Evolutionary conservation across 495 filamentous ascomycete species (phyloP).

Genomic region (Lindgomyces ingoldianus): DNA sequence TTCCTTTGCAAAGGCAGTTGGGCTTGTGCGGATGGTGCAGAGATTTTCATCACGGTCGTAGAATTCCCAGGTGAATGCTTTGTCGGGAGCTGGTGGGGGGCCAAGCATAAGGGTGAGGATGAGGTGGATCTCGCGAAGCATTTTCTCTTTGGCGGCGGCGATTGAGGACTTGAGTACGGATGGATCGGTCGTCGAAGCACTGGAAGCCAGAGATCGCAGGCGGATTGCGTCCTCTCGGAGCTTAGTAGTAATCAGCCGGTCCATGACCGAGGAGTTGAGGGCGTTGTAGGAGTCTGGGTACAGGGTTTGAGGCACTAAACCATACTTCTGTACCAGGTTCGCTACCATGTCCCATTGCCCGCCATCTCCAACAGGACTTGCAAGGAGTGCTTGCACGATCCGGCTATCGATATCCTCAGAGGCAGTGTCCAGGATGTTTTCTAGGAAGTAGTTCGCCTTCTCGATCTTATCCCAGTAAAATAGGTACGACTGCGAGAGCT

Average conservation of each 20-base stretch:
- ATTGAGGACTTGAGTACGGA: slow-evolving; percentile 45
- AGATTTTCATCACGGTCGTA: slow-evolving; percentile 65
- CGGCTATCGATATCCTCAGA: slow-evolving; percentile 67
- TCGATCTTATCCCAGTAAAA: slow-evolving; percentile 96
- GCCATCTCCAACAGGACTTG: slow-evolving; percentile 71
- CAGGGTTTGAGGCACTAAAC: slow-evolving; percentile 73
- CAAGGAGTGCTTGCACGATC: slow-evolving; percentile 65
- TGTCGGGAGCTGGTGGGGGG: slow-evolving; percentile 65
- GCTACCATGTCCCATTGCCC: slow-evolving; percentile 94
- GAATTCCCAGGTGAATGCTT: slow-evolving; percentile 76
- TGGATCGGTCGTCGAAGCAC: slow-evolving; percentile 30
- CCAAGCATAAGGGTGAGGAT: slow-evolving; percentile 79
- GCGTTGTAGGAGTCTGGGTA: slow-evolving; percentile 82
- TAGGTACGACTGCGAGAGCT: slow-evolving; percentile 84
- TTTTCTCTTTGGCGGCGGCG: slow-evolving; percentile 61
- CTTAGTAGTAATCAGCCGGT: slow-evolving; percentile 77
- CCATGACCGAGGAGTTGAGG: slow-evolving; percentile 65
- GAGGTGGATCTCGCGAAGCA: slow-evolving; percentile 74
- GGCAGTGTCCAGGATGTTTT: slow-evolving; percentile 73
- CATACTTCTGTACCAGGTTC: slow-evolving; percentile 83
- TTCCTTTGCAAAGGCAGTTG: slow-evolving; percentile 65
- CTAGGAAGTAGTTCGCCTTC: slow-evolving; percentile 86
- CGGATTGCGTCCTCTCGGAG: slow-evolving; percentile 77
- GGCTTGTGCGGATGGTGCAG: slow-evolving; percentile 51
- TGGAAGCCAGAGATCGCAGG: slow-evolving; percentile 56